Evolutionary conservation across 73 alveolate genomes (phyloP).

Genomic region (Paramecium sonneborni): DNA sequence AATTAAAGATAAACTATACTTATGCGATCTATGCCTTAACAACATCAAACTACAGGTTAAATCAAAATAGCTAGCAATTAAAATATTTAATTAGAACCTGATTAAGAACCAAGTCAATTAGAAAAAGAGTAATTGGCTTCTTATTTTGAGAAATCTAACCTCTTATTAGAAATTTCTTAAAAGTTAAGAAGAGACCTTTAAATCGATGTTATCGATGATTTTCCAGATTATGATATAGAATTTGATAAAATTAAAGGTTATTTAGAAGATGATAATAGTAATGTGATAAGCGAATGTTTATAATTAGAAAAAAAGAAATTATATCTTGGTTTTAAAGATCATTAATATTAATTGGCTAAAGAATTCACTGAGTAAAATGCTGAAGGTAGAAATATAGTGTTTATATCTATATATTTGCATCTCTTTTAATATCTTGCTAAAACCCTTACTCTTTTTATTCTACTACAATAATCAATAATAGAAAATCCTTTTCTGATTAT

Average conservation of each 20-base stretch:
- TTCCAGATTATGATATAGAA: conserved; percentile 34
- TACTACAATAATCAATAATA: neutral
- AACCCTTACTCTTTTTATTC: neutral
- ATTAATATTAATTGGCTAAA: conserved; percentile 25
- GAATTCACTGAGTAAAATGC: conserved; percentile 20
- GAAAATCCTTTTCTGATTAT: neutral
- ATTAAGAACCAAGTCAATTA: neutral
- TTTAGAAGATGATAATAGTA: conserved; percentile 8
- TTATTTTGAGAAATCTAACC: neutral
- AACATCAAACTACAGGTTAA: neutral
- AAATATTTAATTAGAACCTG: neutral
- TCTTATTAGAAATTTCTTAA: neutral
- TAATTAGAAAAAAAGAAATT: conserved; percentile 31
- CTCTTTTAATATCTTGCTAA: neutral
- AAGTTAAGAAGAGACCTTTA: conserved; percentile 22
- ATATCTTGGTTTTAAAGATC: conserved; percentile 31
- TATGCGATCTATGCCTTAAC: neutral
- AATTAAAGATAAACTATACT: neutral
- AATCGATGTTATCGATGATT: neutral
- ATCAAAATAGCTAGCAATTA: neutral
- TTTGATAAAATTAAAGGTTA: conserved; percentile 4
- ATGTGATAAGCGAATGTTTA: neutral
- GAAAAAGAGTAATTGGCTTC: neutral
- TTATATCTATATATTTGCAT: neutral
- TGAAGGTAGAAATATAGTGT: conserved; percentile 18